Percentiles rank a stretch among this genome's conserved stretches.
phyloP scores from a whole-genome alignment of 177 flowering plant species.

The Telopea speciosissima region DNA sequence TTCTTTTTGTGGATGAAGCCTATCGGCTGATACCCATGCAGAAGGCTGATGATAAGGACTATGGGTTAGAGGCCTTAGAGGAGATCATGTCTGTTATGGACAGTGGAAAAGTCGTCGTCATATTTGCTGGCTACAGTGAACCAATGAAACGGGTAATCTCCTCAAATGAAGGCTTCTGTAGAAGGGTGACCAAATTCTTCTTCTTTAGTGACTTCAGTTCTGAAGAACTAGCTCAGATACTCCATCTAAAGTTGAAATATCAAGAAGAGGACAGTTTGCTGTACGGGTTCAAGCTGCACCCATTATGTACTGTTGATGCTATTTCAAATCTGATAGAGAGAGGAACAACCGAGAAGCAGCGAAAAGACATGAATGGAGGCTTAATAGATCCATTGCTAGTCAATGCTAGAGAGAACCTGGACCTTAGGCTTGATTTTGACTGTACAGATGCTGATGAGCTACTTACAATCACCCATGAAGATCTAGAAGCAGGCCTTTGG shows the following conservation, averaged over 20 bases:
- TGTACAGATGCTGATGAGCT: conserved; percentile 62
- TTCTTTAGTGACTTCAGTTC: conserved; percentile 65
- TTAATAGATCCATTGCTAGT: conserved; percentile 81
- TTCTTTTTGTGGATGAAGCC: conserved; percentile 97
- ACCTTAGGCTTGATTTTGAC: conserved; percentile 71
- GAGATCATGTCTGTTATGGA: conserved; percentile 99
- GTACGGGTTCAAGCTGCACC: conserved; percentile 77
- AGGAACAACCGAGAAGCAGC: conserved; percentile 12
- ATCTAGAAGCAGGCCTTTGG: conserved; percentile 66
- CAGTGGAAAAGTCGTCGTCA: conserved; percentile 79
- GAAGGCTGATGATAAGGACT: conserved; percentile 89
- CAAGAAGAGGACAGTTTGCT: conserved; percentile 49
- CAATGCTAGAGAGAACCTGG: conserved; percentile 88
- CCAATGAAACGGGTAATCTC: conserved; percentile 41
- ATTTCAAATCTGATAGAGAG: conserved; percentile 49
- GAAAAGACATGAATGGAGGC: conserved; percentile 42
- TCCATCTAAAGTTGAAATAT: conserved; percentile 69
- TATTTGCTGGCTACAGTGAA: conserved; percentile 75
- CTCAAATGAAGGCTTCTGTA: conserved; percentile 87
- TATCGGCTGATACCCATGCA: conserved; percentile 88
- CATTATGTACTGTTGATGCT: conserved; percentile 58
- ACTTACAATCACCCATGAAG: conserved; percentile 70
- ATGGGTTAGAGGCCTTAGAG: conserved; percentile 91
- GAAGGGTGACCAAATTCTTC: conserved; percentile 95
- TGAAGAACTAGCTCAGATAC: conserved; percentile 66